These are phyloP conservation scores for Citrus maxima DNA, from an alignment of 345 rosid species.

Conservation along the genomic window DNA sequence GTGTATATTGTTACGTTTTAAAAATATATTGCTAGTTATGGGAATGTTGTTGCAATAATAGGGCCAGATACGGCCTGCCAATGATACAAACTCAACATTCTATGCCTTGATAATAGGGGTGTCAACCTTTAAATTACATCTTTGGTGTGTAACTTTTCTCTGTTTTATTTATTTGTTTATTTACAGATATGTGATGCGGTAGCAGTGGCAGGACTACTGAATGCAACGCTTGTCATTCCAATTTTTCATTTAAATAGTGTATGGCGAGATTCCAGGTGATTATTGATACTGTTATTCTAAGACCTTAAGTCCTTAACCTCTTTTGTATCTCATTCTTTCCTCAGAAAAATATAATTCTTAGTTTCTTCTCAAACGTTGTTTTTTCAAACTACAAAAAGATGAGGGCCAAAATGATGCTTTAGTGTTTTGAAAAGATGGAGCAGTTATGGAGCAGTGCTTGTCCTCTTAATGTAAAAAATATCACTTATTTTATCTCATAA, in stretches of 20 bases:
- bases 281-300: constrained; percentile 9
- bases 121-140: background rate
- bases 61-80: background rate
- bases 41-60: background rate
- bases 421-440: background rate
- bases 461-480: background rate
- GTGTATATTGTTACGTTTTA: background rate
- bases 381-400: background rate
- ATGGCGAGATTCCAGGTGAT: constrained; percentile 98
- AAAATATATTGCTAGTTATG: background rate
- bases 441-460: background rate
- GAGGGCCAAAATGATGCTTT: background rate
- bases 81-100: background rate
- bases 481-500: background rate
- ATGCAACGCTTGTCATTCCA: constrained; percentile 95
- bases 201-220: constrained; percentile 90
- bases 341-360: too few species aligned
- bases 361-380: background rate
- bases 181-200: constrained; percentile 97
- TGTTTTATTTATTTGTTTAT: background rate
- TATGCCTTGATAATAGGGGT: background rate
- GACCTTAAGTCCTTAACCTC: background rate
- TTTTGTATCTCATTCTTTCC: background rate
- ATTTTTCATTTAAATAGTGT: constrained; percentile 94
- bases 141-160: constrained; percentile 3